Conservation (phyloP, 164 flowering plant genomes). For the Dillenia turbinata region DNA sequence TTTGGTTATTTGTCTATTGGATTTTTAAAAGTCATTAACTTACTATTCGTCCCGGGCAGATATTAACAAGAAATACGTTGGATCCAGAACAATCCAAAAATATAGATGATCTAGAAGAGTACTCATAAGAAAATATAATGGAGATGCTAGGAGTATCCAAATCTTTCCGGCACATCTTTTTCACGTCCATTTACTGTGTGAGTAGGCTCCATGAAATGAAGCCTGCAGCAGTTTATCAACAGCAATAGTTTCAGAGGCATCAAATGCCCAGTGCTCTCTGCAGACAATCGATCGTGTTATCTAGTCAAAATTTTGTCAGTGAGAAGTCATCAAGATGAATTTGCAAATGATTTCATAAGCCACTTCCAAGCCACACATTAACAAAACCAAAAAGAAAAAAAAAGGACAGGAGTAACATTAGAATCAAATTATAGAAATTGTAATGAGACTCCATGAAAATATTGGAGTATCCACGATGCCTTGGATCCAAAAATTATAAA, state of each 20-base stretch:
- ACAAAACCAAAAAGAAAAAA: not conserved
- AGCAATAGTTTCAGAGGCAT: slow-evolving; percentile 89
- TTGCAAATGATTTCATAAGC: not conserved
- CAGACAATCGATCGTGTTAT: slow-evolving; percentile 68
- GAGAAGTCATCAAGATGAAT: slow-evolving; percentile 1
- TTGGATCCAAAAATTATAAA: too few relatives aligned
- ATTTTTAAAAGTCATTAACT: too few relatives aligned
- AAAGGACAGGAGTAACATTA: too few relatives aligned
- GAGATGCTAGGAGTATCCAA: slow-evolving; percentile 29
- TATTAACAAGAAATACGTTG: too few relatives aligned
- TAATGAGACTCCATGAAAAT: too few relatives aligned
- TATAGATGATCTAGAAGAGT: not conserved
- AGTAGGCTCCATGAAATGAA: slow-evolving; percentile 75
- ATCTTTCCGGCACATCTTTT: slow-evolving; percentile 79
- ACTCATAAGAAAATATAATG: slow-evolving; percentile 1
- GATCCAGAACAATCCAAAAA: too few relatives aligned
- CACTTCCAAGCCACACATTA: not conserved
- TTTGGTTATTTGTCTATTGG: too few relatives aligned
- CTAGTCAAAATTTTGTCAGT: slow-evolving; percentile 13
- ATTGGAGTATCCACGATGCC: too few relatives aligned
- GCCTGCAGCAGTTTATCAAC: slow-evolving; percentile 88
- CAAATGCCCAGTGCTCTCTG: slow-evolving; percentile 97
- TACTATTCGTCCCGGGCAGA: too few relatives aligned
- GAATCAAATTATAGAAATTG: too few relatives aligned
- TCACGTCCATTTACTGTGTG: slow-evolving; percentile 69